Evolutionary conservation across 257 asterid genomes (phyloP).

Genomic region (Jacaranda mimosifolia): DNA sequence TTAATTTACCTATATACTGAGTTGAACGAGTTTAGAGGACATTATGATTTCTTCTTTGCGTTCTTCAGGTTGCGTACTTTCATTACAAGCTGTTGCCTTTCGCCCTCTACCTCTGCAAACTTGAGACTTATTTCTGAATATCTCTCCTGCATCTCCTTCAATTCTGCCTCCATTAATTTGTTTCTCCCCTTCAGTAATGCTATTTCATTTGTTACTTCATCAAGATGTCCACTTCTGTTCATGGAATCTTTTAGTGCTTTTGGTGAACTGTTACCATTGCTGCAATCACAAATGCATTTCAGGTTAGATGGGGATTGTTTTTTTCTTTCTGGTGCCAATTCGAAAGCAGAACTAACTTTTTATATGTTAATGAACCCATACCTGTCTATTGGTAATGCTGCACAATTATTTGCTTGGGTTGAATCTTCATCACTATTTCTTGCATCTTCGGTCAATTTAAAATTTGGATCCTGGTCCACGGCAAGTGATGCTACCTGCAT

Average conservation of each 20-base stretch:
- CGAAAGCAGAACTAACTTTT: not conserved
- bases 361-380: constrained; percentile 1
- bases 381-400: constrained; percentile 33
- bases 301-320: constrained; percentile 19
- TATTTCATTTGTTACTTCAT: constrained; percentile 53
- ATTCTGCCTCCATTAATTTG: constrained; percentile 71
- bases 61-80: constrained; percentile 80
- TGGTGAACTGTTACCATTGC: constrained; percentile 29
- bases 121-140: constrained; percentile 96
- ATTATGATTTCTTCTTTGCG: constrained; percentile 55
- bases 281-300: constrained; percentile 36
- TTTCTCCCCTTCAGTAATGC: constrained; percentile 65
- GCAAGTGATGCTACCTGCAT: constrained; percentile 43
- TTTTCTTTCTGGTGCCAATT: not conserved
- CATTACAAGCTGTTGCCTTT: constrained; percentile 95
- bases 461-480: constrained; percentile 35
- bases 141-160: constrained; percentile 96
- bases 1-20: constrained; percentile 40
- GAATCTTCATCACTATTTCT: constrained; percentile 32
- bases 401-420: not conserved
- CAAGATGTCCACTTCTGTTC: constrained; percentile 20
- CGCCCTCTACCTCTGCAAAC: constrained; percentile 99
- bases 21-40: constrained; percentile 7
- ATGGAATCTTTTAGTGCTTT: not conserved
- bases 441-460: constrained; percentile 23